A percentile compares a stretch with the other conserved stretches of the same genome.
phyloP scores from a whole-genome alignment of 352 stramenopile species.

The Phytophthora sansomeana region DNA sequence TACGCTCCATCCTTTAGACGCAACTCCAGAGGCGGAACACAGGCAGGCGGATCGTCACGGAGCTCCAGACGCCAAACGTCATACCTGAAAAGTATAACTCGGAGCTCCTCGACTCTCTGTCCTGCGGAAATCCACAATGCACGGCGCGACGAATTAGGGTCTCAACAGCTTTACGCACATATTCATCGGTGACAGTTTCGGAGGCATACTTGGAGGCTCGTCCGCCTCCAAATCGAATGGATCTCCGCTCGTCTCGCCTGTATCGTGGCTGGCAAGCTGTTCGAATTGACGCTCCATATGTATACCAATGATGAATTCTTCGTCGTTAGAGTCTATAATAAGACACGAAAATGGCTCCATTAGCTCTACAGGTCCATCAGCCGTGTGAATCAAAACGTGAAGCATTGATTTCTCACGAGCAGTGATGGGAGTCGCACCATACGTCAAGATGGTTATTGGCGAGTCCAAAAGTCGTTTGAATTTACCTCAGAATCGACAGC shows the following conservation, averaged over 20 bases:
- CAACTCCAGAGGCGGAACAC: conserved; percentile 11
- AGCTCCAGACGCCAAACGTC: conserved; percentile 13
- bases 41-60: conserved; percentile 7
- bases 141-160: conserved; percentile 7
- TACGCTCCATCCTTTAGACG: conserved; percentile 1
- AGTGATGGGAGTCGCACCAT: too few species aligned
- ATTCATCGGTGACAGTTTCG: not conserved
- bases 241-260: conserved; percentile 2
- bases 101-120: conserved; percentile 4
- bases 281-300: conserved; percentile 15
- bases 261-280: conserved; percentile 2
- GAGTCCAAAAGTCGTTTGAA: not conserved
- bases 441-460: not conserved
- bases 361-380: conserved; percentile 3
- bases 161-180: conserved; percentile 1
- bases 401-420: too few species aligned
- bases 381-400: conserved; percentile 11
- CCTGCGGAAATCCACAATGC: conserved; percentile 11
- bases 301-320: conserved; percentile 26
- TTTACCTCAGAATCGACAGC: not conserved
- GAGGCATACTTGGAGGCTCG: not conserved
- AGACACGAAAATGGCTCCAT: conserved; percentile 6
- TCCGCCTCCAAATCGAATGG: not conserved
- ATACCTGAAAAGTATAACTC: not conserved
- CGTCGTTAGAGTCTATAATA: conserved; percentile 12